A percentile compares a stretch with the other conserved stretches of the same genome.
phyloP scores from a whole-genome alignment of 2,329 filamentous ascomycete genomes.

The Colletotrichum echinochloae region DNA sequence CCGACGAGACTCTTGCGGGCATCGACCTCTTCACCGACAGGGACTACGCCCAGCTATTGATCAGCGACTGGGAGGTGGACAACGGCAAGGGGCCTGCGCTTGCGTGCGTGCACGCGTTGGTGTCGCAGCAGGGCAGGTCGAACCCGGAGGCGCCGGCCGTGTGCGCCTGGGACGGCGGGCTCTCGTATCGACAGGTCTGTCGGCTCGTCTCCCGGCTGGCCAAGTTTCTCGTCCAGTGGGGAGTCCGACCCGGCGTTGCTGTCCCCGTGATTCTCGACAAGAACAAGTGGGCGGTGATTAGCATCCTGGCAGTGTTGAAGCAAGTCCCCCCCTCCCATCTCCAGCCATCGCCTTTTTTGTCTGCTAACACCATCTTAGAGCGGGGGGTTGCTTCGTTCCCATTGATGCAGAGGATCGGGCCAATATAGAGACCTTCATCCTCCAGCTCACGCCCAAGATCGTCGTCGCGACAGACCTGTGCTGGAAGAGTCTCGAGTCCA shows the following conservation, averaged over 20 bases:
- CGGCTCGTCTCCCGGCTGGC: conserved; percentile 54
- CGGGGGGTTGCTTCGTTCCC: conserved; percentile 63
- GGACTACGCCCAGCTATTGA: conserved; percentile 65
- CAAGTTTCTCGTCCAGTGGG: conserved; percentile 61
- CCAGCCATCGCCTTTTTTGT: conserved; percentile 11
- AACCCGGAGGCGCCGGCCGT: conserved; percentile 56
- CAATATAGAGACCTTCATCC: conserved; percentile 57
- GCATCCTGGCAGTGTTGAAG: conserved; percentile 77
- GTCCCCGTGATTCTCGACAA: conserved; percentile 78
- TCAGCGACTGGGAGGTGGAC: conserved; percentile 61
- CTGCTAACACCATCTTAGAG: conserved; percentile 50
- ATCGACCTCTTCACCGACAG: conserved; percentile 66
- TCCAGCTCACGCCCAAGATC: conserved; percentile 57
- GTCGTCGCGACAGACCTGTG: conserved; percentile 59
- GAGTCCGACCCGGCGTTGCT: conserved; percentile 64
- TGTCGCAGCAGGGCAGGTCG: conserved; percentile 54
- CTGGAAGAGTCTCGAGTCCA: conserved; percentile 53
- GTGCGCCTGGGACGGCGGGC: conserved; percentile 58
- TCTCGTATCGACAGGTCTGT: conserved; percentile 56
- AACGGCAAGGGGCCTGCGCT: conserved; percentile 54
- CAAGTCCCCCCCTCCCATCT: too few species aligned
- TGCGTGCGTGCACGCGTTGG: conserved; percentile 58
- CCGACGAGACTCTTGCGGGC: conserved; percentile 56
- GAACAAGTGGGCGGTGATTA: conserved; percentile 74
- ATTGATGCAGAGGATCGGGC: conserved; percentile 59